Evolutionary conservation across 148 eudicot species (phyloP).

Genomic region (Arbutus unedo): DNA sequence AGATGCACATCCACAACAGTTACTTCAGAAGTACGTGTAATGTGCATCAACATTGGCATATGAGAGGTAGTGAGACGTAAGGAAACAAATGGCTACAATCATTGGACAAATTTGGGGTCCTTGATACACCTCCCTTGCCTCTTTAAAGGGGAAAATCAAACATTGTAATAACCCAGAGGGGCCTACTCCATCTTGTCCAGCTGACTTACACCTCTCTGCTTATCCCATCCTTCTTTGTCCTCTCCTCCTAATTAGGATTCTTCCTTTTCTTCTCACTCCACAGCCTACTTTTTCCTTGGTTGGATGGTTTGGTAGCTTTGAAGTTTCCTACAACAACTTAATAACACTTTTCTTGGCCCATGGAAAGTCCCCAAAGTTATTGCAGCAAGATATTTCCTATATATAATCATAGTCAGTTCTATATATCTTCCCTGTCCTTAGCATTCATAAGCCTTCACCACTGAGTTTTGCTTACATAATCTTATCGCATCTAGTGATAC

Average conservation of each 20-base stretch:
- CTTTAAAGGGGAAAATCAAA: neutral
- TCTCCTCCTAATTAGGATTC: neutral
- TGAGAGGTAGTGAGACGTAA: neutral
- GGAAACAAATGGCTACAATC: neutral
- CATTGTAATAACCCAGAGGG: neutral
- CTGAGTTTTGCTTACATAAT: too few species aligned
- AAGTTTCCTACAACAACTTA: neutral
- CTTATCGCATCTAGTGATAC: too few species aligned
- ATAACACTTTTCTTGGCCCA: neutral
- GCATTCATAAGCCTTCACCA: too few species aligned
- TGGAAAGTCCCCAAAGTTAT: neutral
- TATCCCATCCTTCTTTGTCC: neutral
- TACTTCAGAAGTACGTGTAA: neutral
- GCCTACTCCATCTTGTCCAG: neutral
- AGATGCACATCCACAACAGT: neutral
- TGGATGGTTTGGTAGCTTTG: slow-evolving; percentile 1
- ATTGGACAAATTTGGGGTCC: neutral
- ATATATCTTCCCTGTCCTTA: neutral
- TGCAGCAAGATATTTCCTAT: neutral
- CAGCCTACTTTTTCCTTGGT: neutral
- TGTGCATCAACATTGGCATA: neutral
- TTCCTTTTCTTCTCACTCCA: neutral
- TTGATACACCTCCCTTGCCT: neutral
- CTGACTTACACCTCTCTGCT: neutral
- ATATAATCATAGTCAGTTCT: neutral